phyloP scores from a whole-genome alignment of 129 eudicot genomes.

The Pulicaria dysenterica region DNA sequence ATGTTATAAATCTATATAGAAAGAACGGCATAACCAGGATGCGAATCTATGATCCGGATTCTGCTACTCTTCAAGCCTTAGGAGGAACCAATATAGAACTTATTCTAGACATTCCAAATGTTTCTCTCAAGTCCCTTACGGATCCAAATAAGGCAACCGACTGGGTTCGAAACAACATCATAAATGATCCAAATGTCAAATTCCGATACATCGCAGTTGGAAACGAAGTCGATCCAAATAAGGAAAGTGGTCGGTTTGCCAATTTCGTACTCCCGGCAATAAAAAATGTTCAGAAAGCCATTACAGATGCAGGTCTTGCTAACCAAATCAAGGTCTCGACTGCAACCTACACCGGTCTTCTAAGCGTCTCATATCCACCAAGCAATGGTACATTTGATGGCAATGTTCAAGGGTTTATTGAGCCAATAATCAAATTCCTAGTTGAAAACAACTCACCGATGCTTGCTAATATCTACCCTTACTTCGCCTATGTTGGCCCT shows the following conservation, averaged over 20 bases:
- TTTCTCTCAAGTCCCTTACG: conserved; percentile 2
- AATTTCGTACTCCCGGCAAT: conserved; percentile 40
- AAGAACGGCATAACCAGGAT: conserved; percentile 29
- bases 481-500: conserved; percentile 32
- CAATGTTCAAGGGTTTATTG: conserved; percentile 8
- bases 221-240: conserved; percentile 22
- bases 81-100: conserved; percentile 33
- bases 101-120: conserved; percentile 40
- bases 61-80: conserved; percentile 33
- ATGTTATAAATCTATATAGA: conserved; percentile 31
- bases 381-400: conserved; percentile 28
- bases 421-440: conserved; percentile 42
- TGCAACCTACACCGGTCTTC: conserved; percentile 31
- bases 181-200: background rate
- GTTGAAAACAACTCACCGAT: conserved; percentile 33
- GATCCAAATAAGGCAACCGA: background rate
- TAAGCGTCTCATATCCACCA: conserved; percentile 40
- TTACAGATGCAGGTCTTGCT: conserved; percentile 29
- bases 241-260: background rate
- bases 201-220: conserved; percentile 28
- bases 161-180: conserved; percentile 25
- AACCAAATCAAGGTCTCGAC: conserved; percentile 56
- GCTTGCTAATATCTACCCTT: conserved; percentile 59
- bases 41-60: conserved; percentile 41
- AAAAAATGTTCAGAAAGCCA: conserved; percentile 39